A percentile compares a stretch with the other conserved stretches of the same genome.
phyloP scores from a whole-genome alignment of 2,329 filamentous ascomycete genomes.

The Orbilia blumenaviensis region DNA sequence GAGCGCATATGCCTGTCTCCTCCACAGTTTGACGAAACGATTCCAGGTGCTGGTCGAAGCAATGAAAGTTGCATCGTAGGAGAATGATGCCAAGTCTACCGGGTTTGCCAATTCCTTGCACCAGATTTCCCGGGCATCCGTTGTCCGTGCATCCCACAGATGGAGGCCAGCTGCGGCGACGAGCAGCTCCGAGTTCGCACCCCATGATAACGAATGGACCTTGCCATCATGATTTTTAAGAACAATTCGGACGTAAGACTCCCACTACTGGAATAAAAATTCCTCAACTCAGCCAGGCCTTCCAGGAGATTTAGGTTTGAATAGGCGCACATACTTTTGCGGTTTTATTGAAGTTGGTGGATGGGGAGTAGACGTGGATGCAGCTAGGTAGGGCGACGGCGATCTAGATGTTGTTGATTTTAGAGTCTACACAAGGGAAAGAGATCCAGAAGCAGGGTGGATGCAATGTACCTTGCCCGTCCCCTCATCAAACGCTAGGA shows the following conservation, averaged over 20 bases:
- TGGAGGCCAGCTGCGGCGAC: constrained; percentile 75
- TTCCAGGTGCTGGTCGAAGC: constrained; percentile 82
- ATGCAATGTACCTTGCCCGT: constrained; percentile 77
- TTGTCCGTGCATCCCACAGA: constrained; percentile 66
- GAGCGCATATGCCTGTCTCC: constrained; percentile 81
- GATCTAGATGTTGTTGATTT: constrained; percentile 5
- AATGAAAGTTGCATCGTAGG: constrained; percentile 86
- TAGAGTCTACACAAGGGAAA: constrained; percentile 63
- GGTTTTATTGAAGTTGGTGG: constrained; percentile 1
- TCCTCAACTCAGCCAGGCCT: constrained; percentile 27
- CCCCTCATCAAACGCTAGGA: constrained; percentile 80
- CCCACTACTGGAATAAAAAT: constrained; percentile 65
- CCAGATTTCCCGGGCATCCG: constrained; percentile 72
- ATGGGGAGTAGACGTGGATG: constrained; percentile 39
- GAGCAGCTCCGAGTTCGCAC: constrained; percentile 82
- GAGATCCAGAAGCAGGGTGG: constrained; percentile 62
- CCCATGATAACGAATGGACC: constrained; percentile 80
- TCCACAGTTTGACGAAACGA: constrained; percentile 90
- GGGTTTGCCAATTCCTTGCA: constrained; percentile 76
- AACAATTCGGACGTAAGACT: constrained; percentile 67
- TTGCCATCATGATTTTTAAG: constrained; percentile 65
- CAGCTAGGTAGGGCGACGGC: constrained; percentile 38
- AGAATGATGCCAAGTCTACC: constrained; percentile 78
- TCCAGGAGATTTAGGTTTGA: neutral
- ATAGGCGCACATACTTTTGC: constrained; percentile 41